Base-by-base conservation (phyloP, 2,329 filamentous ascomycete genomes). In the Calonectria crousiana region DNA sequence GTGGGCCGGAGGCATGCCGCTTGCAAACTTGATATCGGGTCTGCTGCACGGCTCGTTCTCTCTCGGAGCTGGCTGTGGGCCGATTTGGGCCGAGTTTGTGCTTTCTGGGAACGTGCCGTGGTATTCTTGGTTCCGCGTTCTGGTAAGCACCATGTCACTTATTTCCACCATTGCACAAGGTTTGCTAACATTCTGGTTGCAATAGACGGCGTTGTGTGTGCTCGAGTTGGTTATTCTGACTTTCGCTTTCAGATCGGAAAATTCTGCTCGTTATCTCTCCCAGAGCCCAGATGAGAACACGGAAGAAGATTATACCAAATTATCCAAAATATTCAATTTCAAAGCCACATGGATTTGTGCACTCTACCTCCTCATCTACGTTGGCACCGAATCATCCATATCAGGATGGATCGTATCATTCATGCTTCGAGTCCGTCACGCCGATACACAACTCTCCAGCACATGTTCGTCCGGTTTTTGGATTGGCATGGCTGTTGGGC, bases 401-500 rank as follows among this genome's bases (percentile, higher is more conserved):
- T 87, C 85, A 3, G 86, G 86, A 38, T 88, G 87, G 87, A 82
- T 88, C 13, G 84, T 87, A 2, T 84, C 85, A 0, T 88, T 86
- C 79, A 88, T 88, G 85, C 79, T 81, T 5, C 83, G 86, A 2
- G 80, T 82, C 18, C 86, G 86, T 6, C 79, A 84, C 51, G 80
- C 83, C 0, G 81, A 84, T 5, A 78, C 82, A 0, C 84, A 84
- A 16, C 74, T 85, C 0, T 83, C 86, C 6, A 84, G 84, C 11
- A 77, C 87, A 0, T 84, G 85, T 13, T 87, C 85, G 0, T 86
- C 86, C 1, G 83, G 83, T 0, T 88, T 87, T 77, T 88, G 86
- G 84, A 79, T 83, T 23, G 87, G 87, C 20, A 87, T 87, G 84
- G 84, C 85, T 0, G 69, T 83, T 8, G 87, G 87, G 0, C 78